These are phyloP conservation scores for Chenopodium berlandieri DNA, from an alignment of 148 eudicot genomes.

Conservation along the genomic window DNA sequence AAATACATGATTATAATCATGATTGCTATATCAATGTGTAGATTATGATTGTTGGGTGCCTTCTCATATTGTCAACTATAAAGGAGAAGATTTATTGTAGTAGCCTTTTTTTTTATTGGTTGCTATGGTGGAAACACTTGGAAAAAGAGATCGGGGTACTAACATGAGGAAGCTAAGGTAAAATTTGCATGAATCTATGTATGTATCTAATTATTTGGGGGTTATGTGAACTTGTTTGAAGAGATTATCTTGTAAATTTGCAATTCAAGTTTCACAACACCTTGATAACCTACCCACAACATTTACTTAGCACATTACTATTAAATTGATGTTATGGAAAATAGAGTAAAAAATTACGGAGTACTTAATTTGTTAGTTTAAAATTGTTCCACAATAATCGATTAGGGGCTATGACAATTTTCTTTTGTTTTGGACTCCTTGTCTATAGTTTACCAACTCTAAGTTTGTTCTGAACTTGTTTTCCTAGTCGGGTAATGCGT, in stretches of 20 bases:
- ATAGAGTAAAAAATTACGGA: too few species aligned
- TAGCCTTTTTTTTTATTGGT: background rate
- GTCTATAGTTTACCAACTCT: too few species aligned
- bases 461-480: too few species aligned
- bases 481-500: too few species aligned
- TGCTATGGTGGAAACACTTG: background rate
- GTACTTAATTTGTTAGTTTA: too few species aligned
- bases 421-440: too few species aligned
- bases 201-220: background rate
- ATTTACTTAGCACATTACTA: background rate
- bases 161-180: background rate
- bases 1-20: conserved; percentile 17
- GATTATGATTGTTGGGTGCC: background rate
- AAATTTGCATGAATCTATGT: background rate
- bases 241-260: background rate
- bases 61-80: background rate
- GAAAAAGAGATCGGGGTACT: too few species aligned
- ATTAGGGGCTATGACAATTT: too few species aligned
- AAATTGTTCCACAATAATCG: too few species aligned
- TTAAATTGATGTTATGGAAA: background rate
- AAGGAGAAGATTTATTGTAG: background rate
- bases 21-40: background rate
- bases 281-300: background rate
- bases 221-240: background rate
- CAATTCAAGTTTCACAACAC: background rate